Percentiles rank a stretch among this genome's conserved stretches.
These are phyloP conservation scores for Blastomyces parvus DNA, from an alignment of 2,329 filamentous ascomycete species.

Conservation along the genomic window DNA sequence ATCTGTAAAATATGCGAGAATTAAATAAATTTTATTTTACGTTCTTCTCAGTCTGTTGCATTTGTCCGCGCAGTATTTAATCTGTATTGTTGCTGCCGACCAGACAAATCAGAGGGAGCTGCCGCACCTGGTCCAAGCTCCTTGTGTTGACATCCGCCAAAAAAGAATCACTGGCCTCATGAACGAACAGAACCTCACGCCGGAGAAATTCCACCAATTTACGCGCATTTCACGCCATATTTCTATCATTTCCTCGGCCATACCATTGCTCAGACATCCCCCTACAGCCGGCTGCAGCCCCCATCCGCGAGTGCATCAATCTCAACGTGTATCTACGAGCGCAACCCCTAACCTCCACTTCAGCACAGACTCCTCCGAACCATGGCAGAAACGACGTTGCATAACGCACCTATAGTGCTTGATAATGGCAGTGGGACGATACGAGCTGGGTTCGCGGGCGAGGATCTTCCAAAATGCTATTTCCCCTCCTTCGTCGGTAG, in stretches of 20 bases:
- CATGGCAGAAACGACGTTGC: slow-evolving; percentile 61
- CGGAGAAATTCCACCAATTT: neutral
- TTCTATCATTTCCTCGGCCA: neutral
- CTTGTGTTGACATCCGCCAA: slow-evolving; percentile 23
- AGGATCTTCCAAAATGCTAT: slow-evolving; percentile 91
- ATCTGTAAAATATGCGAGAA: neutral
- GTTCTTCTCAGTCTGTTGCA: neutral
- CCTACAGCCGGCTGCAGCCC: neutral
- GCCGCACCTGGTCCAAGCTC: slow-evolving; percentile 29
- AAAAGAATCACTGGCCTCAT: slow-evolving; percentile 16
- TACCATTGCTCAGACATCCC: neutral
- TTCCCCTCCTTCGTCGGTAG: slow-evolving; percentile 96
- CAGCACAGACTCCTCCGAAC: slow-evolving; percentile 18
- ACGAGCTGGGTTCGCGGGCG: slow-evolving; percentile 89
- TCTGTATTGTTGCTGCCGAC: neutral
- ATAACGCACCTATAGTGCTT: slow-evolving; percentile 96
- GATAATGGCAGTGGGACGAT: slow-evolving; percentile 99
- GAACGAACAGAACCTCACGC: neutral
- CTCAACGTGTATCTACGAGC: slow-evolving; percentile 12
- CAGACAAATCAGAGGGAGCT: neutral
- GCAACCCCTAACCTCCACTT: slow-evolving; percentile 10
- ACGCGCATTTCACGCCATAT: slow-evolving; percentile 1
- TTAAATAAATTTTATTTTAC: neutral
- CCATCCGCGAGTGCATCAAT: neutral
- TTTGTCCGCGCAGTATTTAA: neutral